Evolutionary conservation across 306 rosid genomes (phyloP), one percentile per base, ranked within the genome.

Genomic region (Vachellia pachyceras): DNA sequence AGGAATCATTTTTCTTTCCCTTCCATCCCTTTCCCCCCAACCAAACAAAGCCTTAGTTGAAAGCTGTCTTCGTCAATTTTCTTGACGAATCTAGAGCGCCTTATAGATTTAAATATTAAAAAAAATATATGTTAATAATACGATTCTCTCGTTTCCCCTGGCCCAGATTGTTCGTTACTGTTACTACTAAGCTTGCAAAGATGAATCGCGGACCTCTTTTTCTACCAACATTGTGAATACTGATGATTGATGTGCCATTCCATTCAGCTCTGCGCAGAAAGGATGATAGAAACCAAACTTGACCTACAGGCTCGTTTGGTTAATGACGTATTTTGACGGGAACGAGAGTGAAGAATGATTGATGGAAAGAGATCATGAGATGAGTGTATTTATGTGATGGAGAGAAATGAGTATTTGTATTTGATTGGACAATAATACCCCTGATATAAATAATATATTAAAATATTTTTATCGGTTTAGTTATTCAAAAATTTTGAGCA

Each of bases 21-120:
- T n/a, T n/a, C n/a, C n/a, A n/a, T n/a, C n/a, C n/a, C n/a, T n/a
- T n/a, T n/a, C n/a, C n/a, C n/a, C n/a, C n/a, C n/a, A n/a, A n/a
- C n/a, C n/a, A n/a, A n/a, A n/a, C n/a, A n/a, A n/a, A n/a, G n/a
- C n/a, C n/a, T n/a, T 52, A 46, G 50, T 18, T n/a, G 50, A n/a
- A 10, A 68, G 7, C 10, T 68, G 25, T 73, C 57, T 80, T 45
- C 13, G 54, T 23, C 66, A 41, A 42, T 82, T 75, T 76, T 66
- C 36, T 9, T 73, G 50, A 35, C 33, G 50, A 10, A 68, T 41
- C 45, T 40, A 10, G 33, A n/a, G 11, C 4, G 49, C 23, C 50
- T 42, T 40, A 10, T 4, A 20, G 8, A 9, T 40, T n/a, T 68
- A n/a, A 40, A 18, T 17, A 40, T 5, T 20, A 37, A 0, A 13